phyloP scores from a whole-genome alignment of 1,284 basidiomycete genomes.

The Exobasidium cylindrosporum region DNA sequence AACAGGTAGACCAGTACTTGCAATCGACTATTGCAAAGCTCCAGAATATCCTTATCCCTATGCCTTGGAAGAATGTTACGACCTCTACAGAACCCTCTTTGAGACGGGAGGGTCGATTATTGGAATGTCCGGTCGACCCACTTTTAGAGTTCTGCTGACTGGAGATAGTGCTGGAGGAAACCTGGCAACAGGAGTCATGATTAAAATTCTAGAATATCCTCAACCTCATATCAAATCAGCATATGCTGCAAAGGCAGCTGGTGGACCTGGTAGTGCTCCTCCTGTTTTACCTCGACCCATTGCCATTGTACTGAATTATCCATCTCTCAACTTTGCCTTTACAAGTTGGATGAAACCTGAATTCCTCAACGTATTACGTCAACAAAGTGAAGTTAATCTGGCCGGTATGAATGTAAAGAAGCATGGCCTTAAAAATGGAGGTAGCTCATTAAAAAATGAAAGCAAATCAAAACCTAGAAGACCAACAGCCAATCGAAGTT shows the following conservation, averaged over 20 bases:
- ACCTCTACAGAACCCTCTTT: slow-evolving; percentile 72
- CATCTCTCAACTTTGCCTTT: slow-evolving; percentile 87
- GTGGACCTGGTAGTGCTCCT: slow-evolving; percentile 15
- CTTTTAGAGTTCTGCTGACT: slow-evolving; percentile 38
- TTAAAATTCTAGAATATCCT: slow-evolving; percentile 48
- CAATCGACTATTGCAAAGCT: slow-evolving; percentile 92
- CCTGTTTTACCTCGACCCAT: slow-evolving; percentile 64
- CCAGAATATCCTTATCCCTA: slow-evolving; percentile 63
- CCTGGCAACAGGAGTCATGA: slow-evolving; percentile 32
- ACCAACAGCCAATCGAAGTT: slow-evolving; percentile 22
- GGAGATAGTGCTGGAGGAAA: slow-evolving; percentile 49
- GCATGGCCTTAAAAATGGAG: slow-evolving; percentile 13
- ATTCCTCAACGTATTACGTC: slow-evolving; percentile 77
- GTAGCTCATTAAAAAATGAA: slow-evolving; percentile 18
- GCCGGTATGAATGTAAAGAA: slow-evolving; percentile 1
- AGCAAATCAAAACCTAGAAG: not conserved
- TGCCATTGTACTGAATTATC: slow-evolving; percentile 73
- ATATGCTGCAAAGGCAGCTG: slow-evolving; percentile 21
- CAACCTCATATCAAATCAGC: slow-evolving; percentile 42
- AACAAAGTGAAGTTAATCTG: slow-evolving; percentile 48
- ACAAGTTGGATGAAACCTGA: slow-evolving; percentile 85
- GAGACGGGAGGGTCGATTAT: slow-evolving; percentile 76
- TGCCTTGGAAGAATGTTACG: slow-evolving; percentile 16
- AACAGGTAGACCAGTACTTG: slow-evolving; percentile 75
- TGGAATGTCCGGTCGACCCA: slow-evolving; percentile 64